Conservation (phyloP, 1,139 yeast genomes). For the Nakaseomyces delphensis region DNA sequence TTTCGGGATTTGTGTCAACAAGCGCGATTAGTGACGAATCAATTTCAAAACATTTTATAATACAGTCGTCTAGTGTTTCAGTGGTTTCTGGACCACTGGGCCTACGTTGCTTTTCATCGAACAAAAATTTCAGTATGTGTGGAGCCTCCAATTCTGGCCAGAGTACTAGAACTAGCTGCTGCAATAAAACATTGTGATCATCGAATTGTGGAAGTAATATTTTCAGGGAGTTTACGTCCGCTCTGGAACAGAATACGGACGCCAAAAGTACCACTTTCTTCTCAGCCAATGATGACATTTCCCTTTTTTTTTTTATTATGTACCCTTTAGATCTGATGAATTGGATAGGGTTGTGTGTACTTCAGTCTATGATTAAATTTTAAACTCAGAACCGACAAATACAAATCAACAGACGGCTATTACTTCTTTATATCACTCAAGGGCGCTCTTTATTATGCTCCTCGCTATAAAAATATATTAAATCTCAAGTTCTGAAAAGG, state of each 20-base stretch:
- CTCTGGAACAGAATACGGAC: conserved; percentile 1
- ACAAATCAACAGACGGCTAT: no score
- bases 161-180: conserved; percentile 20
- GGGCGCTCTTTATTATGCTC: no score
- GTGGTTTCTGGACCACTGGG: background rate
- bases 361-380: no score
- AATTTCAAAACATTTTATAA: conserved; percentile 16
- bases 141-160: conserved; percentile 31
- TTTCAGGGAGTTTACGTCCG: background rate
- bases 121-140: conserved; percentile 15
- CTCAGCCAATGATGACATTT: background rate
- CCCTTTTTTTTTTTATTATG: background rate
- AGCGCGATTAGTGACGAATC: conserved; percentile 19
- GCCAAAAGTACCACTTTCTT: conserved; percentile 2
- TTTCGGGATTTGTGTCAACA: conserved; percentile 19
- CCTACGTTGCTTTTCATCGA: conserved; percentile 7
- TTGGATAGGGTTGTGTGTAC: no score
- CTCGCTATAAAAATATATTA: no score
- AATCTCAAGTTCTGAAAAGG: no score
- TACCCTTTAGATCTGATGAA: no score
- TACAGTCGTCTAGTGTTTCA: conserved; percentile 11
- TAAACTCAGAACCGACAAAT: no score
- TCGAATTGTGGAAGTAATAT: background rate
- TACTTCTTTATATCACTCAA: no score
- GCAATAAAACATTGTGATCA: background rate